phyloP scores from a whole-genome alignment of 768 basidiomycete species.

The Suillus ampliporus region DNA sequence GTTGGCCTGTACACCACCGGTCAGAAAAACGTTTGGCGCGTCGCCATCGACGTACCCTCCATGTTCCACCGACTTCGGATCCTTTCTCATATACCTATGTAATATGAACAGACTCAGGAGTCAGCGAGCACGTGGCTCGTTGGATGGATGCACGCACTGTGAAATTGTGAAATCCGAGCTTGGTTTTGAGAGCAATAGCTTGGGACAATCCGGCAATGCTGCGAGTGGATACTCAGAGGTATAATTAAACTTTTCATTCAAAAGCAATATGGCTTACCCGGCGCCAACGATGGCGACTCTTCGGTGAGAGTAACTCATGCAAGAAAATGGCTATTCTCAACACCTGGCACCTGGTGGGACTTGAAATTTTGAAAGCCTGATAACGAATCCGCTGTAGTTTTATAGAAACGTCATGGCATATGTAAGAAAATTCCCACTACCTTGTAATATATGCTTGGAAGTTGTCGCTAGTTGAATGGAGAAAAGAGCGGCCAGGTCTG shows the following conservation, averaged over 20 bases:
- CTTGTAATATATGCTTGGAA: too few species aligned
- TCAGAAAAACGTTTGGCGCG: not conserved
- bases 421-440: too few species aligned
- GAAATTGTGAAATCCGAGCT: constrained; percentile 45
- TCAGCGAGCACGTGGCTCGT: not conserved
- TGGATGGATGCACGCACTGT: constrained; percentile 33
- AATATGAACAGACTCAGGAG: constrained; percentile 29
- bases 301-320: not conserved
- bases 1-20: constrained; percentile 27
- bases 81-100: constrained; percentile 58
- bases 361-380: too few species aligned
- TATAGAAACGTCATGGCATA: too few species aligned
- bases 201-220: constrained; percentile 50
- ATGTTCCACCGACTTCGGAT: constrained; percentile 52
- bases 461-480: too few species aligned
- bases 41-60: constrained; percentile 46
- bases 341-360: too few species aligned
- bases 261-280: constrained; percentile 17
- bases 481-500: too few species aligned
- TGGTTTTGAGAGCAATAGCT: constrained; percentile 47
- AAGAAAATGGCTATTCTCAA: not conserved
- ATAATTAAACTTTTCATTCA: not conserved
- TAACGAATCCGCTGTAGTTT: too few species aligned
- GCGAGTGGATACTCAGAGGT: not conserved
- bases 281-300: constrained; percentile 29